Evolutionary conservation across 1,139 yeast genomes (phyloP).

Genomic region (Nakaseomyces bracarensis): DNA sequence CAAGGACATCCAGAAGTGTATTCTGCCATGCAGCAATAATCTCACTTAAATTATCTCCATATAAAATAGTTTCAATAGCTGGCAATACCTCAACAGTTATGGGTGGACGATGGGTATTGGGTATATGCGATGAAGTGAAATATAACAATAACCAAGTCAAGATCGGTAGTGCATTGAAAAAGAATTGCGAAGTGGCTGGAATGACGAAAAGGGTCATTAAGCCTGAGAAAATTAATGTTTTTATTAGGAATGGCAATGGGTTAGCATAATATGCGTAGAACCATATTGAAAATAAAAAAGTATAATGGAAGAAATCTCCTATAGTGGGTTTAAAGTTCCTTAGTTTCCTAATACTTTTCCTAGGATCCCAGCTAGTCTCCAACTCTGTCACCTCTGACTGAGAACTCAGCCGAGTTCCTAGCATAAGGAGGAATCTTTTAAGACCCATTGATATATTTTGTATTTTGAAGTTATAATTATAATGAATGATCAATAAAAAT

Average conservation of each 20-base stretch:
- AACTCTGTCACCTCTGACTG: conserved; percentile 50
- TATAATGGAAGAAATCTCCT: conserved; percentile 45
- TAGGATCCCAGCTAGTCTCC: conserved; percentile 51
- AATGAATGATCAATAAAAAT: too few relatives aligned
- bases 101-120: conserved; percentile 73
- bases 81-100: conserved; percentile 88
- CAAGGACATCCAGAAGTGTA: conserved; percentile 65
- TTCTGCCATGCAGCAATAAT: conserved; percentile 71
- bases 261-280: conserved; percentile 39
- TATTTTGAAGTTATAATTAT: background rate
- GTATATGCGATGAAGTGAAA: conserved; percentile 72
- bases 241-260: conserved; percentile 32
- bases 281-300: conserved; percentile 42
- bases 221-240: conserved; percentile 24
- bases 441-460: conserved; percentile 18
- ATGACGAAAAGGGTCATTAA: conserved; percentile 39
- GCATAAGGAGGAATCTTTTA: conserved; percentile 47
- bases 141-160: conserved; percentile 82
- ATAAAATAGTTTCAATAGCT: conserved; percentile 85
- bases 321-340: conserved; percentile 42
- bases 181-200: conserved; percentile 80
- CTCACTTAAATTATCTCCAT: conserved; percentile 87
- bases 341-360: conserved; percentile 41
- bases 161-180: conserved; percentile 77
- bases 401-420: conserved; percentile 39